phyloP scores from a whole-genome alignment of 2,329 filamentous ascomycete genomes.

The Sporothrix variecibatus region DNA sequence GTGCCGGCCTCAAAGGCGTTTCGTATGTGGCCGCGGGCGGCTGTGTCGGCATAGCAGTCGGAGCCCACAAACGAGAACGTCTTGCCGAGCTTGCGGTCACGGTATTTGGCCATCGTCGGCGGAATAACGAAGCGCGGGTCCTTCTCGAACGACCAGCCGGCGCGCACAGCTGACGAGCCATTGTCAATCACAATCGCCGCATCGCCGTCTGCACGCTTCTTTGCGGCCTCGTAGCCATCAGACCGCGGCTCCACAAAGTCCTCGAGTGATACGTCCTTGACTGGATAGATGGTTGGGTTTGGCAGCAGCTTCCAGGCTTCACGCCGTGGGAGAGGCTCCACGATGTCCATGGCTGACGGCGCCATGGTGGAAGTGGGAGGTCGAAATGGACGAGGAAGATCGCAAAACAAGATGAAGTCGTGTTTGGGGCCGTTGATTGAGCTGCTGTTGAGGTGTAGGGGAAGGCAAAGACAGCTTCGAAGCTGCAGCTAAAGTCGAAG shows the following conservation, averaged over 20 bases:
- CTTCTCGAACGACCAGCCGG: slow-evolving; percentile 92
- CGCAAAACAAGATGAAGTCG: neutral
- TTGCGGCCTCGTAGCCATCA: slow-evolving; percentile 72
- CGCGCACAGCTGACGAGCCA: slow-evolving; percentile 83
- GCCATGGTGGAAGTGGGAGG: slow-evolving; percentile 44
- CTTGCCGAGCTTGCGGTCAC: slow-evolving; percentile 88
- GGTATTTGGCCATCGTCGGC: slow-evolving; percentile 91
- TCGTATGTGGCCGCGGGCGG: slow-evolving; percentile 84
- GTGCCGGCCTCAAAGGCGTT: slow-evolving; percentile 89
- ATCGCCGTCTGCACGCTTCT: slow-evolving; percentile 52
- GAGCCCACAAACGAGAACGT: slow-evolving; percentile 90
- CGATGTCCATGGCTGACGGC: slow-evolving; percentile 55
- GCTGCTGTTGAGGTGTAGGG: neutral
- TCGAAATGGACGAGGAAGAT: neutral
- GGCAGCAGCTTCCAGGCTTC: slow-evolving; percentile 50
- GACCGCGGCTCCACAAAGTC: slow-evolving; percentile 54
- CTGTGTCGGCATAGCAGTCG: slow-evolving; percentile 94
- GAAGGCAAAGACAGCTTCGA: neutral
- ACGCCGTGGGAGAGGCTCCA: slow-evolving; percentile 44
- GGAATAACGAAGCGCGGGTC: slow-evolving; percentile 78
- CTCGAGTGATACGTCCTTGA: slow-evolving; percentile 64
- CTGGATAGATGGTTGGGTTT: slow-evolving; percentile 59
- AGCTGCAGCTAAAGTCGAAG: neutral
- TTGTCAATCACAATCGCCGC: slow-evolving; percentile 4
- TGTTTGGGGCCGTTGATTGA: neutral